Percentiles rank a stretch among this genome's conserved stretches.
Evolutionary conservation across 257 asterid species (phyloP).

Genomic region (Cordia subcordata): DNA sequence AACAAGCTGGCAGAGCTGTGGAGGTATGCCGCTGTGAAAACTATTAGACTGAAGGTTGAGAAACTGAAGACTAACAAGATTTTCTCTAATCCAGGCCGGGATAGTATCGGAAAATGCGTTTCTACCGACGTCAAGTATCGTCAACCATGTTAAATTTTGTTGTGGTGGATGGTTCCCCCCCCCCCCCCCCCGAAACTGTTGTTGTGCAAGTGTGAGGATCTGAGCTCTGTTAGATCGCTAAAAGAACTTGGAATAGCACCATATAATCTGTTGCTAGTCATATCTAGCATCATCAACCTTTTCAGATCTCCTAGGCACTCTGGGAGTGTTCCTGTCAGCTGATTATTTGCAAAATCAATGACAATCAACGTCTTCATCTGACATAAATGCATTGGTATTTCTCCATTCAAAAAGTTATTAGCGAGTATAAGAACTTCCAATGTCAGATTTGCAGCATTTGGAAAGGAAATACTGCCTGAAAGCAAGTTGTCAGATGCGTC

Average conservation of each 20-base stretch:
- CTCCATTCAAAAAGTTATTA: slow-evolving; percentile 10
- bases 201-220: slow-evolving; percentile 21
- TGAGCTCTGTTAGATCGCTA: slow-evolving; percentile 10
- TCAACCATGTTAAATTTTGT: neutral
- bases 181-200: slow-evolving; percentile 25
- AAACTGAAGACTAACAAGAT: neutral
- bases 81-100: slow-evolving; percentile 23
- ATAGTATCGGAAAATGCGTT: neutral
- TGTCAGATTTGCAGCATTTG: neutral
- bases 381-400: slow-evolving; percentile 8
- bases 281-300: slow-evolving; percentile 8
- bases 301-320: slow-evolving; percentile 14
- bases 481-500: slow-evolving; percentile 15
- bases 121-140: neutral
- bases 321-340: slow-evolving; percentile 21
- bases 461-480: slow-evolving; percentile 11
- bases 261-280: slow-evolving; percentile 10
- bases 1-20: slow-evolving; percentile 19
- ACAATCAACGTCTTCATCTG: neutral
- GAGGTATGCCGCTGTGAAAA: slow-evolving; percentile 22
- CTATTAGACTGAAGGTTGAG: slow-evolving; percentile 26
- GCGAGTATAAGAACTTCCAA: slow-evolving; percentile 11
- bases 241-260: slow-evolving; percentile 27
- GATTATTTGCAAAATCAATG: slow-evolving; percentile 14
- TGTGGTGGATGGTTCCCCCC: neutral